Base-by-base conservation (phyloP, 179 eudicot species). In the Silene vulgaris region DNA sequence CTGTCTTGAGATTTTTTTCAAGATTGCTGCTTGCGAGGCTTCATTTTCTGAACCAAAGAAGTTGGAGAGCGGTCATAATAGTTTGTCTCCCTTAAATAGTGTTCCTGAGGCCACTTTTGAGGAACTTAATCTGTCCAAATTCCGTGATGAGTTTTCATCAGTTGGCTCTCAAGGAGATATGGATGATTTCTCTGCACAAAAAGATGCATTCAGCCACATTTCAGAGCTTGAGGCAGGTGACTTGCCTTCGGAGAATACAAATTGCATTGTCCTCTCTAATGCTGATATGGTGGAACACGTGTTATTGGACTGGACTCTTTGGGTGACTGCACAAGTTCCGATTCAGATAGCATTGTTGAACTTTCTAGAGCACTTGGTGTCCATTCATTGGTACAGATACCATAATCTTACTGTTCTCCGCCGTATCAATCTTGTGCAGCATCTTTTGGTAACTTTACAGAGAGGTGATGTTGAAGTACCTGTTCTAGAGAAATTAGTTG, bases 11-110 rank as follows among this genome's bases (percentile, higher is more conserved):
- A 93, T 93, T 48, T 96, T 96, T 84, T 96, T 91, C 85, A 90
- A 93, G 82, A 90, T 96, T 80, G 99, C 99, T 85, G 99, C 99
- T 75, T 96, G 99, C 76, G 99, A 96, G 88, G 99, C 99, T 71
- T 96, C 90, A 69, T 93, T 96, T 77, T 87, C 93, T 75, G 98
- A 93, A 82, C 97, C 99, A 68, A 91, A 85, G 84, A 91, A 84
- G 80, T 68, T 84, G 80, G 91, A 80, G 75, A 77, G 73, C 52
- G 65, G 80, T 71, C 96, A 79, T 23, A 83, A 48, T 45, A 75
- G 78, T 74, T 77, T 83, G 40, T 83, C 90, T 75, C 95, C 94
- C 78, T 82, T 80, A 69, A 77, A 81, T 75, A 86, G 84, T 80
- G 61, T 78, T 73, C 82, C 83, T 21, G 94, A 88, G 77, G 74